A percentile compares a stretch with the other conserved stretches of the same genome.
These are phyloP conservation scores for Lavandula angustifolia DNA, from an alignment of 257 asterid genomes.

Conservation along the genomic window DNA sequence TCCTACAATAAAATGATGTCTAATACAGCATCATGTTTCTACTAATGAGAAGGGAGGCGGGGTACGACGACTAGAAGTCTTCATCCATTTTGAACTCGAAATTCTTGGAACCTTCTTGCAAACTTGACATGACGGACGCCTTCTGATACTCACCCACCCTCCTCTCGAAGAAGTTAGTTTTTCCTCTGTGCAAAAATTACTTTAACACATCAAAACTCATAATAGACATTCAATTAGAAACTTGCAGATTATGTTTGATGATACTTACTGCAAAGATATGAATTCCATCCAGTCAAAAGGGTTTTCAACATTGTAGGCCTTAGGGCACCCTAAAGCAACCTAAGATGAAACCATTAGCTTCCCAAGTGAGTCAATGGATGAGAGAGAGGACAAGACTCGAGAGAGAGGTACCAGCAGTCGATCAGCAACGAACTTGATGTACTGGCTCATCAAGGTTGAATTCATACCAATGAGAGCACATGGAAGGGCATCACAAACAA, in stretches of 20 bases:
- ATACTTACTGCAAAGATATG: constrained; percentile 74
- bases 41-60: too few relatives aligned
- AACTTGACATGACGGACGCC: constrained; percentile 75
- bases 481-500: constrained; percentile 80
- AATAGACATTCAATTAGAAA: too few relatives aligned
- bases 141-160: constrained; percentile 80
- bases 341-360: constrained; percentile 25
- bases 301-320: constrained; percentile 57
- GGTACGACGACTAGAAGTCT: constrained; percentile 59
- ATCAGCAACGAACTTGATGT: constrained; percentile 77
- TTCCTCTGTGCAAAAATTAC: constrained; percentile 52
- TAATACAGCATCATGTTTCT: constrained; percentile 24
- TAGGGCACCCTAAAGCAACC: constrained; percentile 67
- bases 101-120: constrained; percentile 53
- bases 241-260: not conserved
- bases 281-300: constrained; percentile 92
- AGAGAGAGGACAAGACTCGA: constrained; percentile 2
- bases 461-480: constrained; percentile 88
- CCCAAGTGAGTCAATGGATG: not conserved
- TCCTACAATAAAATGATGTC: too few relatives aligned
- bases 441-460: constrained; percentile 59
- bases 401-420: constrained; percentile 56
- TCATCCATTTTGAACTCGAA: constrained; percentile 65
- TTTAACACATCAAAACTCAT: too few relatives aligned
- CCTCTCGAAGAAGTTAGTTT: constrained; percentile 76